Base-by-base conservation (phyloP, 345 rosid genomes). In the Ceriops tagal region DNA sequence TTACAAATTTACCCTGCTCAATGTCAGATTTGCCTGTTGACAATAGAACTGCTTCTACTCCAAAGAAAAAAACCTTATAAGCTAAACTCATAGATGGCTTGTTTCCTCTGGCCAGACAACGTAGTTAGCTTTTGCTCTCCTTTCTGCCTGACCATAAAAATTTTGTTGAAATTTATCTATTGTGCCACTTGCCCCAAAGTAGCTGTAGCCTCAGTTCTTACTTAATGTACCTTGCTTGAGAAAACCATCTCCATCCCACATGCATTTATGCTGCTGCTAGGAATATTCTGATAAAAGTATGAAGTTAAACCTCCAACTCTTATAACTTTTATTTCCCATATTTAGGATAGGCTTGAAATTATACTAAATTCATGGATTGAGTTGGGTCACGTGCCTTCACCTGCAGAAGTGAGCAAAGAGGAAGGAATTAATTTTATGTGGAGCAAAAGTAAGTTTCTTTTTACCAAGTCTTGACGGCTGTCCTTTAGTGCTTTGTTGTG, bases 261-360 rank as follows among this genome's bases (percentile, higher is more conserved):
- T 35, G 8, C 35, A 22, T 53, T 4, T 22, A 6, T 13, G 15
- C 37, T 34, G 24, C 10, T 6, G 22, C 56, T 21, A 1, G 13
- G 3, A 28, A 11, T 22, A 35, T 62, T 20, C 30, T 53, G 13
- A 15, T 55, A 37, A 16, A 35, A 43, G n/a, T 9, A 35, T 47
- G 55, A 63, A 51, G 15, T 1, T 72, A 34, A 52, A 28, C 27
- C 21, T 43, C 64, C 58, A 59, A 26, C 19, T 56, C 61, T 61
- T 22, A 55, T 34, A 47, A 56, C 80, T 57, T 51, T 51, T 64
- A 31, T 73, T 56, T 13, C 30, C 39, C 26, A 24, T 68, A 61
- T 81, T 78, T 87, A 92, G 98, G 86, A 82, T 69, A 90, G 96
- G 81, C 88, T 92, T 69, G 90, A 86, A 82, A 90, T 86, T 8